Base-by-base conservation (phyloP, 2,329 filamentous ascomycete genomes). In the Fusarium marasasianum region DNA sequence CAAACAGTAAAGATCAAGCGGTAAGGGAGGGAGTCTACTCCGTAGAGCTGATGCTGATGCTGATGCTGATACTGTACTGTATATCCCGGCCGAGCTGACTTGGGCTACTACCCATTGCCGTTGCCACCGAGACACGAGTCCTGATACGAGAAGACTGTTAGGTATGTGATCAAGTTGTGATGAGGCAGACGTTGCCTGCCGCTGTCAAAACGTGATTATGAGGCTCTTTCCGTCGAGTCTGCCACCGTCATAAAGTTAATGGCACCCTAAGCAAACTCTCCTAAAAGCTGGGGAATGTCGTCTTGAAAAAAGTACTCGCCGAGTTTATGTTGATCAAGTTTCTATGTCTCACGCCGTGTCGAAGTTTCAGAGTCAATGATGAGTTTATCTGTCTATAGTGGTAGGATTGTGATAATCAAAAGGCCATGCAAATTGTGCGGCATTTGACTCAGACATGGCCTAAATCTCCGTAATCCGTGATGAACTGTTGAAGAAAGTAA, bases 141-240 rank as follows among this genome's bases (percentile, higher is more conserved):
- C 18, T n/a, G 24, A 29, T 29, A 22, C 35, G 24, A 38, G 18
- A 38, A 54, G 33, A 44, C 29, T 67, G 63, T 18, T 47, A 26
- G 24, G 24, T 26, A 54, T 53, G 63, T 60, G 37, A 37, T 31
- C 31, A 43, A 65, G 43, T 35, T 40, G 45, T 29, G 33, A 44
- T 55, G 15, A 24, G n/a, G 7, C 43, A 38, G 38, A 51, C 24
- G 43, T 45, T 44, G 33, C 43, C 26, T 63, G 44, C 57, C 43
- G 35, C 43, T 69, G 65, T 55, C 58, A 68, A 56, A 37, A 47
- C 41, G 35, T 18, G 51, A 64, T 29, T n/a, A 24, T 44, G 66
- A 70, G 58, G 66, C 43, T 57, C 54, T 65, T 47, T 41, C 20
- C 24, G 47, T 38, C 64, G 48, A 70, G 53, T 57, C 56, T 69